Conservation (phyloP, 345 rosid genomes). For the Syzygium aqueum region DNA sequence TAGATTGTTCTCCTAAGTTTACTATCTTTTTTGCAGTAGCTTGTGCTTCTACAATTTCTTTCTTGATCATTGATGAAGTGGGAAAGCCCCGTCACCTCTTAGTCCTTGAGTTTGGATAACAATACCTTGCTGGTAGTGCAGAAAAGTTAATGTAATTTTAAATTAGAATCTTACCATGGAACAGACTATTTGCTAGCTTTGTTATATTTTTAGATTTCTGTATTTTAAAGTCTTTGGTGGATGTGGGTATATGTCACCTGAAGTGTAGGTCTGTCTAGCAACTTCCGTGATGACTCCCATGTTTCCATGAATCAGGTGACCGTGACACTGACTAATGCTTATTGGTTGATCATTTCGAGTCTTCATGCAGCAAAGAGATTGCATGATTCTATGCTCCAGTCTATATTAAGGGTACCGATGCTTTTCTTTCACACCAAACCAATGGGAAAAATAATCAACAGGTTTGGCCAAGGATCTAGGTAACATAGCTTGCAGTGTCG, state of each 20-base stretch:
- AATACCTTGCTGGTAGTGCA: neutral
- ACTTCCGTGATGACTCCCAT: neutral
- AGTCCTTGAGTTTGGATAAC: neutral
- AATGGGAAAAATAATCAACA: constrained; percentile 77
- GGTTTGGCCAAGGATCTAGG: constrained; percentile 93
- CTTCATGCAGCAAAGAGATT: constrained; percentile 73
- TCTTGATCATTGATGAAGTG: neutral
- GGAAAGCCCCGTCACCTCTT: neutral
- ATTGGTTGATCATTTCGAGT: constrained; percentile 83
- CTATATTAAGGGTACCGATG: constrained; percentile 88
- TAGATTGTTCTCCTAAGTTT: neutral
- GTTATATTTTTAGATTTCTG: neutral
- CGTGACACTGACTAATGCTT: constrained; percentile 70
- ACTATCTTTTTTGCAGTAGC: neutral
- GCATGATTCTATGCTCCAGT: constrained; percentile 71
- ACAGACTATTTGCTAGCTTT: neutral
- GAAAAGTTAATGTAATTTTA: neutral
- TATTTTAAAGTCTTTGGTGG: neutral
- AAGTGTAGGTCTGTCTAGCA: neutral
- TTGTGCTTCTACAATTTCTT: constrained; percentile 1
- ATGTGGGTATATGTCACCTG: neutral
- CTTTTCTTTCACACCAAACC: constrained; percentile 94
- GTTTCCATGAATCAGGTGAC: constrained; percentile 41
- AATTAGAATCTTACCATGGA: neutral
- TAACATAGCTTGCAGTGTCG: constrained; percentile 81